Evolutionary conservation across 257 asterid genomes (phyloP), one percentile per base, ranked within the genome.

Genomic region (Rauvolfia tetraphylla): DNA sequence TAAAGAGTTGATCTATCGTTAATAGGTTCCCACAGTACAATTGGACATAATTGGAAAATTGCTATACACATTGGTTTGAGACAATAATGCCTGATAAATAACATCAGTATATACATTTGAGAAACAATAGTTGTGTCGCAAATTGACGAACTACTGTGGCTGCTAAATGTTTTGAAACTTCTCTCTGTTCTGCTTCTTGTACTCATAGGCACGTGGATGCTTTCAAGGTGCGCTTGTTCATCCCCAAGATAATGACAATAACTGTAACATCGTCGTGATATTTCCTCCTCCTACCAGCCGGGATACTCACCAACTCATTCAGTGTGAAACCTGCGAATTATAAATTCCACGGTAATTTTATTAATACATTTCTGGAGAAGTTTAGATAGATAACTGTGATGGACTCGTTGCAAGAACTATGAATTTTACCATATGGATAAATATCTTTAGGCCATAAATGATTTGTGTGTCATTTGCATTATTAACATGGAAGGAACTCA

Each of bases 231-330:
- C 97, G 91, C 83, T 92, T 89, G 74, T 88, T 86, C 75, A 91
- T 86, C 67, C 98, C 98, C 36, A 95, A 84, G 17, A 90, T 84
- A 12, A 95, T 85, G 49, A 95, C 99, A 23, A 95, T 91, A 12
- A 89, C 98, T 9, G 98, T 90, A 7, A 92, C 92, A 66, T 95
- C 98, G n/a, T 95, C 98, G 1, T 95, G 99, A 80, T 95, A 95
- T 80, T 90, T 91, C 51, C 99, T 85, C 49, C 98, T 85, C 75
- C 96, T 88, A 74, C 98, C 99, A 74, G 95, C 98, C 38, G 99
- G 99, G 79, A 92, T 83, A 61, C 88, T 91, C 96, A 87, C 88
- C 84, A 95, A 84, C 87, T 95, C 99, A 79, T 92, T 96, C 87
- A 85, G 84, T 48, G 95, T 95, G 73, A 95, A 89, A 76, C 97